Evolutionary conservation across 148 eudicot genomes (phyloP).

Genomic region (Rhododendron kiyosumense): DNA sequence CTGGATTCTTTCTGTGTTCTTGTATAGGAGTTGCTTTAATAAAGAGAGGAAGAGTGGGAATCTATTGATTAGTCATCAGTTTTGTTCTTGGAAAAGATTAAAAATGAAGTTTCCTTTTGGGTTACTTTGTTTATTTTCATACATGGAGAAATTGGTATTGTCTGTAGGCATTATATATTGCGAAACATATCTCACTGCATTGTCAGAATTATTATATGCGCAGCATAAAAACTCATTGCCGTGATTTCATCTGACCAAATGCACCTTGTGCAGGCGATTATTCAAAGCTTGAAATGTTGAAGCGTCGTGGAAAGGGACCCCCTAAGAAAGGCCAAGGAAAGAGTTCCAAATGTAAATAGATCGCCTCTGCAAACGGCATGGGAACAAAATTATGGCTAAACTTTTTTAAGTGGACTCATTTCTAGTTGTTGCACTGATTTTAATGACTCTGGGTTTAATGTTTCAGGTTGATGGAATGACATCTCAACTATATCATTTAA

Average conservation of each 20-base stretch:
- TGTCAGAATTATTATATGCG: not conserved
- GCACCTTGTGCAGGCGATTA: constrained; percentile 43
- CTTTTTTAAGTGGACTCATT: not conserved
- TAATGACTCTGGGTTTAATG: not conserved
- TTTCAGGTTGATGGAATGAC: not conserved
- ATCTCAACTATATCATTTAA: not conserved
- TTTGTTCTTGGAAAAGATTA: not conserved
- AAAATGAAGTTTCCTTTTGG: not conserved
- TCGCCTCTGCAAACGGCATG: not conserved
- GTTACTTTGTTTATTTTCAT: not conserved
- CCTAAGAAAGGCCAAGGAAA: constrained; percentile 96
- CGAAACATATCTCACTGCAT: not conserved
- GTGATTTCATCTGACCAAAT: not conserved
- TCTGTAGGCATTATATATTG: not conserved
- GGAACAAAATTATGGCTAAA: not conserved
- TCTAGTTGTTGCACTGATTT: not conserved
- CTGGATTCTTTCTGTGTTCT: not conserved
- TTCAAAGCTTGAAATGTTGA: constrained; percentile 72
- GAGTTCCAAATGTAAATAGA: constrained; percentile 66
- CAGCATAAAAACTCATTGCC: not conserved
- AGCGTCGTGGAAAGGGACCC: constrained; percentile 85
- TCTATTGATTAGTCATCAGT: not conserved
- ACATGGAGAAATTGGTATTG: not conserved
- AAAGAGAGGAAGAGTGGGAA: not conserved
- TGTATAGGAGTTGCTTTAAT: not conserved